These are phyloP conservation scores for Sphaerostilbella broomeana DNA, from an alignment of 2,329 filamentous ascomycete species.

Conservation along the genomic window DNA sequence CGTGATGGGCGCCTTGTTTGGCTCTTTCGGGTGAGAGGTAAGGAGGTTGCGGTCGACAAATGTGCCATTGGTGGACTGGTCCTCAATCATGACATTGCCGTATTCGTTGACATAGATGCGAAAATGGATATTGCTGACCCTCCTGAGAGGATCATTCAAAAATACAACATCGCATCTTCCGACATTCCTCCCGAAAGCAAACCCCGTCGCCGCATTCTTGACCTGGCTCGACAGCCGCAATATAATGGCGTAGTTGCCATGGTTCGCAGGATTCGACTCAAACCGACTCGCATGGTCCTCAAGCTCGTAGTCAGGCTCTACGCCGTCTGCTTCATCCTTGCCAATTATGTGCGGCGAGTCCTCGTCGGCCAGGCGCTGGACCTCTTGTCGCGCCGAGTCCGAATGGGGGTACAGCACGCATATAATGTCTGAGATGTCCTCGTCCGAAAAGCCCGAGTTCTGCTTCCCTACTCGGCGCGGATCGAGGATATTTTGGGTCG, in stretches of 20 bases:
- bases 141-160: constrained; percentile 57
- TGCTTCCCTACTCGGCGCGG: constrained; percentile 72
- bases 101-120: constrained; percentile 85
- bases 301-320: constrained; percentile 43
- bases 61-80: constrained; percentile 94
- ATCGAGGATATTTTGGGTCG: constrained; percentile 53
- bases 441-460: constrained; percentile 74
- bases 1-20: constrained; percentile 26
- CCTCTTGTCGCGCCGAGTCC: constrained; percentile 62
- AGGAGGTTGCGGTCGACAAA: constrained; percentile 71
- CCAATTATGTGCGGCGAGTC: constrained; percentile 44
- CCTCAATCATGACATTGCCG: constrained; percentile 84
- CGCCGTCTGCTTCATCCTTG: constrained; percentile 43
- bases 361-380: constrained; percentile 45
- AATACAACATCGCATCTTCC: constrained; percentile 66
- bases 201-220: constrained; percentile 65
- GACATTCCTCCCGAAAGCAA: constrained; percentile 76
- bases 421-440: constrained; percentile 81
- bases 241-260: constrained; percentile 63
- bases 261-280: constrained; percentile 27
- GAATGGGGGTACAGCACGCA: constrained; percentile 81
- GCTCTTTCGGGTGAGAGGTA: constrained; percentile 32
- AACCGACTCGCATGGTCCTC: constrained; percentile 47
- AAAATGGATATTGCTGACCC: constrained; percentile 93
- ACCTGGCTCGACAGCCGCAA: constrained; percentile 69